Evolutionary conservation across 1,139 yeast species (phyloP).

Genomic region (Pneumocystis jirovecii): DNA sequence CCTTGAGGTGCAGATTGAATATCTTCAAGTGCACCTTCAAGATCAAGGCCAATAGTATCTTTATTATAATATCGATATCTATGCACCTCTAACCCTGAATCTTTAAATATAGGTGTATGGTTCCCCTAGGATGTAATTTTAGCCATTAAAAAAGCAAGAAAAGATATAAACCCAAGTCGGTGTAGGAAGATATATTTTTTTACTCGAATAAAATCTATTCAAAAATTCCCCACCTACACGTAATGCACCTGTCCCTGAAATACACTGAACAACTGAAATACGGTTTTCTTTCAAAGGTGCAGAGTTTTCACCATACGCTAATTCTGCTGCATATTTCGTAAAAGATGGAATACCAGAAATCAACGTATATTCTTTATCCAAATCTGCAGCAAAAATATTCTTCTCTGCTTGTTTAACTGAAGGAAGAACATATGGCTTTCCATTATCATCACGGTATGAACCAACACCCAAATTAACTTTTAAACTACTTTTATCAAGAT

Average conservation of each 20-base stretch:
- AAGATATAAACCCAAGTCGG: slow-evolving; percentile 41
- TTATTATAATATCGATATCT: slow-evolving; percentile 56
- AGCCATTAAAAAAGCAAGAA: not conserved
- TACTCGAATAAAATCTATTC: slow-evolving; percentile 34
- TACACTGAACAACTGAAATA: slow-evolving; percentile 49
- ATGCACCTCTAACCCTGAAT: slow-evolving; percentile 34
- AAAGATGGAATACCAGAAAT: slow-evolving; percentile 66
- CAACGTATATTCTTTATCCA: slow-evolving; percentile 81
- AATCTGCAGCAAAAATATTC: slow-evolving; percentile 36
- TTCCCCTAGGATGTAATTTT: slow-evolving; percentile 30
- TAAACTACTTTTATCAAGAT: slow-evolving; percentile 33
- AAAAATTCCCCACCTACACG: slow-evolving; percentile 53
- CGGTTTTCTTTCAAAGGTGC: slow-evolving; percentile 30
- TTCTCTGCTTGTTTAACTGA: slow-evolving; percentile 64
- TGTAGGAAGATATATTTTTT: slow-evolving; percentile 41
- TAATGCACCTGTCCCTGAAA: slow-evolving; percentile 63
- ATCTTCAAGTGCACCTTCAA: slow-evolving; percentile 51
- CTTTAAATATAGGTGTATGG: slow-evolving; percentile 38
- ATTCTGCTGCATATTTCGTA: slow-evolving; percentile 57
- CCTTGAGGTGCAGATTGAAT: slow-evolving; percentile 61
- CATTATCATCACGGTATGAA: slow-evolving; percentile 84
- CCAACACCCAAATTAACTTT: slow-evolving; percentile 92
- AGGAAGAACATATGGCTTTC: slow-evolving; percentile 89
- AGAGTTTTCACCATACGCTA: slow-evolving; percentile 49
- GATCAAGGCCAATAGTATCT: slow-evolving; percentile 45